Evolutionary conservation across 495 filamentous ascomycete species (phyloP), one percentile per base, ranked within the genome.

Genomic region (Aspergillus panamensis): DNA sequence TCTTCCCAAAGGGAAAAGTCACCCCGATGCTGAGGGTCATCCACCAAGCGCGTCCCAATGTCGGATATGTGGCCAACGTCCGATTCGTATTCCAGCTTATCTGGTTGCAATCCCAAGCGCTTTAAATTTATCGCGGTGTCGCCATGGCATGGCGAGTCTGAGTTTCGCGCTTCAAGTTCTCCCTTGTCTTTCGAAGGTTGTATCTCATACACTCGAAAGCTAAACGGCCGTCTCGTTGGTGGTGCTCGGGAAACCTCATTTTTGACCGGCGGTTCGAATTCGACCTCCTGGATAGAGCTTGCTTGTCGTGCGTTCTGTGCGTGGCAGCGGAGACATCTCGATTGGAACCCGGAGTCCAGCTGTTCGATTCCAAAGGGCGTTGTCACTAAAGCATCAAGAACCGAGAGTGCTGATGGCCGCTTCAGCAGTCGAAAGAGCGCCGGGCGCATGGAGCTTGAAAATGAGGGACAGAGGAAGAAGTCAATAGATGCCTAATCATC

Each of bases 1-100:
- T 84, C 80, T 14, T 80, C 73, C 88, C 88, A 92, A 10, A 90
- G 72, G 13, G 72, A 65, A 53, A 84, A 77, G 63, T 92, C 80
- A 19, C 73, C 59, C 30, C 58, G 62, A 50, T 81, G 67, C 25
- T 72, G 65, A 5, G 75, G 71, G 9, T 73, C 61, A 64, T 90
- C 85, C 13, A 90, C 77, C 35, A 88, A 65, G 33, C 80, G 72
- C 19, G 66, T 58, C 53, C 70, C 61, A 31, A 71, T 54, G n/a
- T 64, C 65, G 61, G 70, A 43, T 29, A 61, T 64, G 53, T 76
- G 71, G 16, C 72, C 72, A 53, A 84, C 67, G 59, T 84, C 74
- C 10, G 82, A 82, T 63, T 87, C 82, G 58, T 80, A 75, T 21
- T 77, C 73, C 12, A 79, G 53, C 49, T 51, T 66, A 6, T 76